These are phyloP conservation scores for Alternaria atra DNA, from an alignment of 2,329 filamentous ascomycete species.

Conservation along the genomic window DNA sequence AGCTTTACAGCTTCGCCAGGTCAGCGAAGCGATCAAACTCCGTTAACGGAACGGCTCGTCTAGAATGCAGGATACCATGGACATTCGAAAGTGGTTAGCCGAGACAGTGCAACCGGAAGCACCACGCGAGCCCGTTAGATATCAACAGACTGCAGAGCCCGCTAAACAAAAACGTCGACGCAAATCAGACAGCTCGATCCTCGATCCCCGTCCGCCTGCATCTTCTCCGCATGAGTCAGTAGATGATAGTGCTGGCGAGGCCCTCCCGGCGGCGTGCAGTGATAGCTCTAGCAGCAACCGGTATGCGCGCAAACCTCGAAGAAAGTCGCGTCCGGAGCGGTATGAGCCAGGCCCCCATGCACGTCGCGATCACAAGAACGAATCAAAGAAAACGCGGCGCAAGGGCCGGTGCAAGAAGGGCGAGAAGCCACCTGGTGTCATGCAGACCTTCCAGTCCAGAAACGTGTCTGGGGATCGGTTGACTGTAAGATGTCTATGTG, in stretches of 20 bases:
- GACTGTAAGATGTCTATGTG: constrained; percentile 52
- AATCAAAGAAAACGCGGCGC: constrained; percentile 45
- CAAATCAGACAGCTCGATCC: constrained; percentile 53
- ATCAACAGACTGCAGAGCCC: not conserved
- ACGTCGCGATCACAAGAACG: constrained; percentile 27
- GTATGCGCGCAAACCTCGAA: constrained; percentile 56
- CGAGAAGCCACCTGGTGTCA: constrained; percentile 47
- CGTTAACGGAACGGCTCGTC: constrained; percentile 32
- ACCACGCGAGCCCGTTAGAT: constrained; percentile 34
- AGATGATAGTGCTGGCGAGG: constrained; percentile 26
- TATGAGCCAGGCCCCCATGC: constrained; percentile 48
- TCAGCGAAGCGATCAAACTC: constrained; percentile 14
- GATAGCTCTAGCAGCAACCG: constrained; percentile 27
- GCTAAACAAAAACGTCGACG: constrained; percentile 36
- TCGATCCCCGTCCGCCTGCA: constrained; percentile 31
- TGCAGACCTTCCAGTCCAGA: constrained; percentile 57
- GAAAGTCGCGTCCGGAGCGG: constrained; percentile 57
- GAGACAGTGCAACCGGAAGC: constrained; percentile 50
- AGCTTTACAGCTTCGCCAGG: constrained; percentile 14
- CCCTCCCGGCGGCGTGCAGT: constrained; percentile 21
- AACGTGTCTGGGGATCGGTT: constrained; percentile 57
- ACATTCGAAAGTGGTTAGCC: constrained; percentile 57
- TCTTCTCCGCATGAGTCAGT: constrained; percentile 15
- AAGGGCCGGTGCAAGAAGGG: constrained; percentile 50
- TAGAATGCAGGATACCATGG: constrained; percentile 46